Evolutionary conservation across 1,139 yeast genomes (phyloP), one percentile per base, ranked within the genome.

Genomic region (Geotrichum restrictum): DNA sequence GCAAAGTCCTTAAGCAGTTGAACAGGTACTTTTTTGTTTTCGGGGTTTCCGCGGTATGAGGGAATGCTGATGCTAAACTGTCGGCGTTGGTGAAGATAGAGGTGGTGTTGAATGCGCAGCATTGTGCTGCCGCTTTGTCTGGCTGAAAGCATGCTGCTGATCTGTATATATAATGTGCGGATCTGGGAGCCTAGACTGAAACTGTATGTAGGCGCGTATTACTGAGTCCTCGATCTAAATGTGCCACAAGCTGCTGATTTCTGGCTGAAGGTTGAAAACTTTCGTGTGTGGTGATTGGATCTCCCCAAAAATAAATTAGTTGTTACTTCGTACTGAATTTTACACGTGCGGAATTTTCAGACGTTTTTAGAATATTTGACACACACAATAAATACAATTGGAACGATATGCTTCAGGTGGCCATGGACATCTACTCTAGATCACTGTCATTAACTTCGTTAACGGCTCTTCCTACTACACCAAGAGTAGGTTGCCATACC

Each of bases 1-100:
- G 81, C 79, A 64, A 82, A 77, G 63, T 86, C 87, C 62, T 75
- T 77, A 57, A 88, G 74, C 33, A 88, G 74, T 70, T 89, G 97
- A 7, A 89, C 89, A 4, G 60, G 58, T 38, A 63, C 56, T 32
- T 59, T 60, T 24, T 64, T 77, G 72, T 84, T 18, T 6, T 39
- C 42, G 7, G 29, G 42, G 31, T 22, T 39, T 24, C 42, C 42
- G 42, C 42, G 42, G n/a, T 18, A 16, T 11, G 42, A 11, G 7
- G 11, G 42, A 21, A 39, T 3, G 18, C 42, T 39, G 16, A 8
- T 2, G 18, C 31, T 11, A 21, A 39, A 39, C 42, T 39, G 42
- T 36, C 39, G 39, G 29, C 18, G 14, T 13, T 22, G 29, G 29
- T 22, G 42, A 8, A 24, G 31, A 13, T 1, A 4, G 11, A 21